phyloP scores from a whole-genome alignment of 192 early-diverging fungal species.

The Podila verticillata region DNA sequence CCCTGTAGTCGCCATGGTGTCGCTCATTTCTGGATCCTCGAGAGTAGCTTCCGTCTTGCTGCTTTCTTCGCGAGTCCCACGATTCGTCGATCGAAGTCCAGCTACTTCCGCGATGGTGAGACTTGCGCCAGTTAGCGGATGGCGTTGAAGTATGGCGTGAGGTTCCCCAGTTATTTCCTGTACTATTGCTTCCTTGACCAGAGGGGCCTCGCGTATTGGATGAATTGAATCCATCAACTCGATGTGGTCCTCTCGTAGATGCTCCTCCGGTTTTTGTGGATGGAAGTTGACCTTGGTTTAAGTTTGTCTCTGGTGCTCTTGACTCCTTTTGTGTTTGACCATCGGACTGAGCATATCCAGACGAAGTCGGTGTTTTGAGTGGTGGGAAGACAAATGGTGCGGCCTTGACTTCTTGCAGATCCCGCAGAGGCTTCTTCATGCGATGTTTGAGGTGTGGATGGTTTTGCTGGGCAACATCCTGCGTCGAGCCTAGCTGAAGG shows the following conservation, averaged over 20 bases:
- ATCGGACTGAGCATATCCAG: neutral
- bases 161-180: neutral
- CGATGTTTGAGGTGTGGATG: slow-evolving; percentile 22
- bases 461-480: slow-evolving; percentile 1
- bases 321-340: too few species aligned
- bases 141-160: neutral
- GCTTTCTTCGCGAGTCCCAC: slow-evolving; percentile 10
- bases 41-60: neutral
- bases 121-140: slow-evolving; percentile 15
- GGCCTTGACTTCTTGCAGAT: slow-evolving; percentile 46
- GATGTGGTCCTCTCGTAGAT: neutral
- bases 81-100: slow-evolving; percentile 30
- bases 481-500: neutral
- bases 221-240: too few species aligned
- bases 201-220: neutral
- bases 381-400: slow-evolving; percentile 47
- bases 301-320: neutral
- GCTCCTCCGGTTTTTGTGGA: neutral
- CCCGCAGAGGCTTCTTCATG: slow-evolving; percentile 27
- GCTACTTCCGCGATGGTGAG: slow-evolving; percentile 32
- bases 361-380: slow-evolving; percentile 10
- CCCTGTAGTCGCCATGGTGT: slow-evolving; percentile 19
- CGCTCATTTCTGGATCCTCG: slow-evolving; percentile 19
- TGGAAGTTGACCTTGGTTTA: neutral
- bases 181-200: neutral